Base-by-base conservation (phyloP, 495 filamentous ascomycete species). In the Bacidia gigantensis region DNA sequence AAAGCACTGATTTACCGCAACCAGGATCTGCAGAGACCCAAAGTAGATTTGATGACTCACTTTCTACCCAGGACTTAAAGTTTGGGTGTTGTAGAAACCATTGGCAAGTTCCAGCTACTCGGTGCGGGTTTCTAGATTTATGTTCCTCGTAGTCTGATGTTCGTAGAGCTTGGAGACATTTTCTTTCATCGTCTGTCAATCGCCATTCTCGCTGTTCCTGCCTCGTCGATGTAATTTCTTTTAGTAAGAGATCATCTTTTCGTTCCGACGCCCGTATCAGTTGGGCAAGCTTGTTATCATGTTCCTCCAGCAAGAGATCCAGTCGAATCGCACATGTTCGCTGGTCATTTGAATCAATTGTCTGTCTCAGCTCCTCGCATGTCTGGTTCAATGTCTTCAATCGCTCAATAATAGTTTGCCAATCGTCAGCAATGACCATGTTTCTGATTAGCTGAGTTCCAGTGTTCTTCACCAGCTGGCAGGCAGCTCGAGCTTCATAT, bases 1-100 rank as follows among this genome's bases (percentile, higher is more conserved):
- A 52, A 21, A 71, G 54, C 2, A 69, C 66, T 0, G 67, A 69
- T 54, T 71, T 71, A 3, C 68, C 68, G 59, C 68, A 71, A 22
- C 68, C 68, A 12, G 67, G 66, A 53, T 68, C 67, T 42, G 68
- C 67, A 17, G 66, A 67, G n/a, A 69, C 59, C 54, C 67, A 57
- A 10, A 71, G 59, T 10, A 60, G 53, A 1, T 56, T 57, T 0
- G 54, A 57, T 2, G 11, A 18, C 18, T 57, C 14, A 3, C 39
- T 54, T 12, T 57, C 29, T 40, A 48, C 18, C 64, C 65, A 69
- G 10, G 26, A 38, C 12, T 51, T 29, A 26, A 56, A 68, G 24
- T 51, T 18, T 0, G 56, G 22, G 29, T 68, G 59, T 0, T 55
- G 29, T 2, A 68, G 47, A 17, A 69, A 61, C 67, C 68, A 71